Conservation (phyloP, 306 rosid genomes). For the Rosa rugosa region DNA sequence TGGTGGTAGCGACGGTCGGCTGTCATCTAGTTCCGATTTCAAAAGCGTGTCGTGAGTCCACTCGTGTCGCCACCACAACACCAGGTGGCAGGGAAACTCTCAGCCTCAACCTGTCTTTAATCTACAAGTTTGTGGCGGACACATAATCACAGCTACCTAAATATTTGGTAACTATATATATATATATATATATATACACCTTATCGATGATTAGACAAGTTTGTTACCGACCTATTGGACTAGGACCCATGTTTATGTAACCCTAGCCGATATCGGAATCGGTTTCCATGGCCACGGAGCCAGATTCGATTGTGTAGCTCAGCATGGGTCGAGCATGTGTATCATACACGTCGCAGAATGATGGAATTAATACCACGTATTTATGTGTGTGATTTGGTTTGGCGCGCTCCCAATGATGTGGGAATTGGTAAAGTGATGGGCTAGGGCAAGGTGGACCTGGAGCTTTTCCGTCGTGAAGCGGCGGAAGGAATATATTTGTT, state of each 20-base stretch:
- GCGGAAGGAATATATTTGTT: not conserved
- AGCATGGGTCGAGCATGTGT: not conserved
- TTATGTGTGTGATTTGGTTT: not conserved
- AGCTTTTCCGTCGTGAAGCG: not conserved
- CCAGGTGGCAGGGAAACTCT: not conserved
- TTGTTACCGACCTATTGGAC: not conserved
- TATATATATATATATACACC: not conserved
- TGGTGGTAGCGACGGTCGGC: not conserved
- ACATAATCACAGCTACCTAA: not conserved
- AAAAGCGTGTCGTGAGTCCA: conserved; percentile 11
- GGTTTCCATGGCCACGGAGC: not conserved
- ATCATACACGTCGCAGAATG: not conserved
- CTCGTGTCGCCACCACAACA: not conserved
- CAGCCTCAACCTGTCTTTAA: not conserved
- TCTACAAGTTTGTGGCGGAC: not conserved
- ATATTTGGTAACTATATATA: not conserved
- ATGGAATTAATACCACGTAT: not conserved
- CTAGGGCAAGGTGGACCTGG: not conserved
- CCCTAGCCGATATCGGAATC: not conserved
- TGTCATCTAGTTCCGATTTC: conserved; percentile 24
- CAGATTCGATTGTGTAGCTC: not conserved
- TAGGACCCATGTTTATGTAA: not conserved
- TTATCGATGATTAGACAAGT: not conserved
- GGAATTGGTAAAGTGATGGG: conserved; percentile 15
- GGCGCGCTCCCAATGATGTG: conserved; percentile 14